Evolutionary conservation across 2,329 filamentous ascomycete species (phyloP).

Genomic region (Pestalotiopsis sp.): DNA sequence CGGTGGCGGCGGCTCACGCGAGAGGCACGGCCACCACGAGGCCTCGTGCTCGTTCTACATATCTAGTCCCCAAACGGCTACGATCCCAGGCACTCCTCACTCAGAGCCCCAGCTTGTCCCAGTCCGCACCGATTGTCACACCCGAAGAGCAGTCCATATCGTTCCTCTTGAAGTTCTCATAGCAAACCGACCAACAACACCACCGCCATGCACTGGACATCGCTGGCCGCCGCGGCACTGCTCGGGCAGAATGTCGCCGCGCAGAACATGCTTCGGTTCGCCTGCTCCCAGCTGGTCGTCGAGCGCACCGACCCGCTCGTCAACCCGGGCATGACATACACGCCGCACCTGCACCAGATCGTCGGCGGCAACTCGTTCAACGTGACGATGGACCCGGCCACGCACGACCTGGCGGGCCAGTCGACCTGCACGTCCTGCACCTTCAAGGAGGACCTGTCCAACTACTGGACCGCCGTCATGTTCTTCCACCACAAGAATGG

Average conservation of each 20-base stretch:
- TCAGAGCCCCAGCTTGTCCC: neutral
- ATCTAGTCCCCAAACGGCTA: neutral
- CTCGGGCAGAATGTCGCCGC: slow-evolving; percentile 33
- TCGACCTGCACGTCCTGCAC: slow-evolving; percentile 47
- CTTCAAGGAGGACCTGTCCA: slow-evolving; percentile 46
- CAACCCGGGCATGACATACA: slow-evolving; percentile 46
- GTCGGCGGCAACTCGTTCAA: slow-evolving; percentile 49
- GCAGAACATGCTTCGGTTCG: slow-evolving; percentile 48
- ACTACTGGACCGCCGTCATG: slow-evolving; percentile 51
- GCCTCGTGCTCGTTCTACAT: neutral
- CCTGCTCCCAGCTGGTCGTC: slow-evolving; percentile 49
- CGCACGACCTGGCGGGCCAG: slow-evolving; percentile 34
- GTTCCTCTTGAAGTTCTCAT: neutral
- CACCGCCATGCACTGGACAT: slow-evolving; percentile 34
- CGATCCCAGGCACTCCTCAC: neutral
- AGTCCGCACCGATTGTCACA: neutral
- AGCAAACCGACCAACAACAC: slow-evolving; percentile 4
- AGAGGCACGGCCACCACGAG: neutral
- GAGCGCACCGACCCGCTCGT: slow-evolving; percentile 49
- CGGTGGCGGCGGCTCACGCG: neutral
- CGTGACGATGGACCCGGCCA: slow-evolving; percentile 42
- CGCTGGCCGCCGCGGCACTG: slow-evolving; percentile 32
- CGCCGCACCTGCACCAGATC: slow-evolving; percentile 50
- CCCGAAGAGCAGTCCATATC: neutral
- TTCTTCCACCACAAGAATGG: slow-evolving; percentile 48